Evolutionary conservation across 345 rosid genomes (phyloP), one percentile per base, ranked within the genome.

Genomic region (Arabis hirsuta): DNA sequence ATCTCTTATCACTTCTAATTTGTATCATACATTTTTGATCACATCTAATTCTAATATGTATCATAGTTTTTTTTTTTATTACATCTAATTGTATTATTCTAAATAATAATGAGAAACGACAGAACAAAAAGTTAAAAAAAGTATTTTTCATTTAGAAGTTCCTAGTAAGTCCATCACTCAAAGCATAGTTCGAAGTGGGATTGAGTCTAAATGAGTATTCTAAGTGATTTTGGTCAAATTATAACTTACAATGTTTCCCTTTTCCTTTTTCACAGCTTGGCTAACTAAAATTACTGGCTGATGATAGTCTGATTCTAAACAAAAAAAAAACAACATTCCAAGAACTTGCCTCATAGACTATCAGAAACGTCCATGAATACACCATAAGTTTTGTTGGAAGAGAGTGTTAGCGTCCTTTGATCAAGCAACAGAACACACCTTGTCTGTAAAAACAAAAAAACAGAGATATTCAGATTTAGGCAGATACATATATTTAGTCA

Each of bases 381-480:
- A 68, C 57, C 54, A 13, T 29, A 42, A 43, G 52, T 53, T 51
- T 10, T 52, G 42, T 12, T 42, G 29, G 42, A 54, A 67, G 9
- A 55, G 27, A 39, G n/a, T 39, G 32, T 39, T 41, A 57, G 11
- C 9, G 38, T 31, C 32, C 26, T 65, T 56, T 36, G 73, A 58
- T 86, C 84, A 88, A 77, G 86, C 84, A 75, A 79, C 31, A 69
- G 83, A 84, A 71, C 93, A 88, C 45, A 86, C 90, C 83, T 88
- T 88, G 60, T 88, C 93, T 88, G 87, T 42, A 74, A 71, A 67
- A 22, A 12, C 2, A 73, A 22, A 12, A 2, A 73, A 76, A 26
- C 26, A 65, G 50, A 58, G 32, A 29, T 29, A 39, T 16, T 60
- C 27, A 65, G 67, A 39, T 20, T 45, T 27, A 5, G 9, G 7